Percentiles rank a stretch among this genome's conserved stretches.
Conservation (phyloP, 164 flowering plant genomes). For the Kalanchoe fedtschenkoi region DNA sequence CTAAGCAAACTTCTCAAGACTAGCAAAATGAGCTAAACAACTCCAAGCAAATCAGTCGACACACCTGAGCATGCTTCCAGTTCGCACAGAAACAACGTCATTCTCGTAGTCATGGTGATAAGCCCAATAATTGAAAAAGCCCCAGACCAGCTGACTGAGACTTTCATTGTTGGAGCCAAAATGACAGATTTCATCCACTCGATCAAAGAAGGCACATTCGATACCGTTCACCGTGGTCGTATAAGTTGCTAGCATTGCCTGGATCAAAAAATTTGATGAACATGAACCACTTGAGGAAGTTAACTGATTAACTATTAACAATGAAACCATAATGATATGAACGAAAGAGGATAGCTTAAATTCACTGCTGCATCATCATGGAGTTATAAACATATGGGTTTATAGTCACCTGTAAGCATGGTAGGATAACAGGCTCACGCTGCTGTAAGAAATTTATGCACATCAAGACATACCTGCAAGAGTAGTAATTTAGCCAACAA, state of each 20-base stretch:
- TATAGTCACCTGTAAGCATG: constrained; percentile 88
- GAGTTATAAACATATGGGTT: no score
- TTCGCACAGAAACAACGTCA: constrained; percentile 78
- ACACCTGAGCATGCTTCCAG: constrained; percentile 69
- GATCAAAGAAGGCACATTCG: constrained; percentile 70
- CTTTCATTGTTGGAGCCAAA: constrained; percentile 79
- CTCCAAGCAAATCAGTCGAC: neutral
- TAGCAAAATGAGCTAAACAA: no score
- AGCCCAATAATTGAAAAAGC: constrained; percentile 93
- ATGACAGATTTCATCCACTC: constrained; percentile 55
- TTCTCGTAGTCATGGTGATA: constrained; percentile 80
- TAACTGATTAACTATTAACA: no score
- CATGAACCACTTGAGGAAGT: no score
- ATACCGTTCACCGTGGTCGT: constrained; percentile 48
- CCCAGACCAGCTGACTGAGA: constrained; percentile 67
- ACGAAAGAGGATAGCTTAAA: no score
- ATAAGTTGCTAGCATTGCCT: constrained; percentile 74
- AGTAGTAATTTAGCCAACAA: no score
- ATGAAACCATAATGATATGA: no score
- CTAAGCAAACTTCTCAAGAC: no score
- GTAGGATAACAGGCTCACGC: constrained; percentile 85
- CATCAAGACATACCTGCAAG: constrained; percentile 90
- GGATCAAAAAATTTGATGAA: constrained; percentile 13
- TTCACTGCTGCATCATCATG: neutral
- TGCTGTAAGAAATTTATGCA: constrained; percentile 95